These are phyloP conservation scores for Saccharomycopsis selenospora DNA, from an alignment of 805 yeast genomes.

Conservation along the genomic window DNA sequence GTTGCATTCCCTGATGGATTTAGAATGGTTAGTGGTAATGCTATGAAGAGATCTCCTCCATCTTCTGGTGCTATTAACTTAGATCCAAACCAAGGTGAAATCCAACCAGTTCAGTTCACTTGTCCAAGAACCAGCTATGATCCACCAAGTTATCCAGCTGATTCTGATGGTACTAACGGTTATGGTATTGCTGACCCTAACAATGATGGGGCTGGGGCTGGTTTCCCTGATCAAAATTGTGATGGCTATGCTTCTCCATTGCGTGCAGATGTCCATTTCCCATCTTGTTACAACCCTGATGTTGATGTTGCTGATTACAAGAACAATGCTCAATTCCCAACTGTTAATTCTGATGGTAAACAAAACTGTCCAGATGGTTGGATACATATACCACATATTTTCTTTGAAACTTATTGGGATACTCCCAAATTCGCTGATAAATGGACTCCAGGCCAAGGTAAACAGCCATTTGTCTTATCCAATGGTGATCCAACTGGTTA, in stretches of 20 bases:
- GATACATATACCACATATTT: slow-evolving; percentile 19
- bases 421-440: slow-evolving; percentile 8
- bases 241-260: slow-evolving; percentile 12
- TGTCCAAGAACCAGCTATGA: slow-evolving; percentile 7
- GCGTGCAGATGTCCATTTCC: slow-evolving; percentile 15
- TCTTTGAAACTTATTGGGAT: slow-evolving; percentile 18
- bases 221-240: slow-evolving; percentile 12
- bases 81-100: slow-evolving; percentile 5
- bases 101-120: slow-evolving; percentile 10
- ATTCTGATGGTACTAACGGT: slow-evolving; percentile 9
- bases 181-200: slow-evolving; percentile 8
- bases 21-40: slow-evolving; percentile 15
- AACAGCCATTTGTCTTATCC: slow-evolving; percentile 12
- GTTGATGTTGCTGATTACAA: slow-evolving; percentile 11
- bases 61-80: neutral
- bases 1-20: slow-evolving; percentile 14
- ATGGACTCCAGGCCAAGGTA: slow-evolving; percentile 11
- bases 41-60: slow-evolving; percentile 10
- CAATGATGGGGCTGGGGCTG: slow-evolving; percentile 10
- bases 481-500: slow-evolving; percentile 15
- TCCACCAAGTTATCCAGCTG: slow-evolving; percentile 4
- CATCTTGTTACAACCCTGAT: slow-evolving; percentile 14
- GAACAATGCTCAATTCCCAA: slow-evolving; percentile 7
- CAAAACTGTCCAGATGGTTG: slow-evolving; percentile 12
- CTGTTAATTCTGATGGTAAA: slow-evolving; percentile 10